Conservation (phyloP, 1,284 basidiomycete genomes). For the Irpex sp. region DNA sequence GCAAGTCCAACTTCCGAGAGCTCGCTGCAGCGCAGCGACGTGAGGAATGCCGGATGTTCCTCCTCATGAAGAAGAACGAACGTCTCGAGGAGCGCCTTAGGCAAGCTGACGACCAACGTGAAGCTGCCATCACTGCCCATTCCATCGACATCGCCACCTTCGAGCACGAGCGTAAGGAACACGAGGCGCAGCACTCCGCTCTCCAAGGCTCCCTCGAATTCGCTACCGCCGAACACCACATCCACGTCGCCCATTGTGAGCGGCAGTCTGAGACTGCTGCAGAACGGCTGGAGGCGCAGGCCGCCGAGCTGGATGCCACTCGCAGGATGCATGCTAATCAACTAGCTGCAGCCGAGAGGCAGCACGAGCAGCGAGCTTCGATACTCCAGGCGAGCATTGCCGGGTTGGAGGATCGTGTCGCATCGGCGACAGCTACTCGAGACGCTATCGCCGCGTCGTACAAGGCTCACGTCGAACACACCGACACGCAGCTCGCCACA, state of each 20-base stretch:
- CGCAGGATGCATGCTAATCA: not conserved
- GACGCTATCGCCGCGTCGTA: not conserved
- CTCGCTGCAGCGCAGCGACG: not conserved
- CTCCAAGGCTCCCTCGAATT: not conserved
- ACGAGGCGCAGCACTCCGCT: not conserved
- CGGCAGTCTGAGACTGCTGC: not conserved
- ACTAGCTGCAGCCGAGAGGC: not conserved
- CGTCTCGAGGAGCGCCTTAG: not conserved
- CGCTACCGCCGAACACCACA: not conserved
- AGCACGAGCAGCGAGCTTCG: not conserved
- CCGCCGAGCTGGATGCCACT: not conserved
- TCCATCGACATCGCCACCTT: not conserved
- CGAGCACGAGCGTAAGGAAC: not conserved
- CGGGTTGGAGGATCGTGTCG: not conserved
- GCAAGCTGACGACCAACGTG: not conserved
- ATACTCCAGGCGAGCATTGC: not conserved
- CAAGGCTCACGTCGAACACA: not conserved
- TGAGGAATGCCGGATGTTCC: not conserved
- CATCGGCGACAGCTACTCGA: not conserved
- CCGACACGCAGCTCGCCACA: not conserved
- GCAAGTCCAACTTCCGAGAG: not conserved
- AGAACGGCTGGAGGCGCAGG: not conserved
- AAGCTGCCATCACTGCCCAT: not conserved
- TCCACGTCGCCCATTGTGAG: not conserved
- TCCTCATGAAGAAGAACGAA: not conserved